Conservation (phyloP, 75 land plant species). For the Ceratopteris richardii region DNA sequence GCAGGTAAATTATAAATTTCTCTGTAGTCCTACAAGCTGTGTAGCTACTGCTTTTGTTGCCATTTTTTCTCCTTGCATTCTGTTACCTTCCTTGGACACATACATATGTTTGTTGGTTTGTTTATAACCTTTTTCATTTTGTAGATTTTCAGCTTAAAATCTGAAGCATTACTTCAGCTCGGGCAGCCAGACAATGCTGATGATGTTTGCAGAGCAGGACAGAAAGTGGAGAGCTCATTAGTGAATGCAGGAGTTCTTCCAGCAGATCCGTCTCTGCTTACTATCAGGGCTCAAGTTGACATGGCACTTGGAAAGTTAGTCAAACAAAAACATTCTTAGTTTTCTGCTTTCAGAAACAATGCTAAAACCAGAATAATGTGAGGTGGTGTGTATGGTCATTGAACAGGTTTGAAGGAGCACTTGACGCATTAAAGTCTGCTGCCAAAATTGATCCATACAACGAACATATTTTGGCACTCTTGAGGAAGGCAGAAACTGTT, state of each 20-base stretch:
- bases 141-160: slow-evolving; percentile 67
- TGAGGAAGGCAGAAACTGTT: slow-evolving; percentile 56
- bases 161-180: slow-evolving; percentile 74
- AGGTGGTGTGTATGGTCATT: no score
- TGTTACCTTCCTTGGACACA: no score
- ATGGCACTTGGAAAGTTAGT: slow-evolving; percentile 55
- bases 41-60: no score
- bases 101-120: no score
- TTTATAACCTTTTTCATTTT: slow-evolving; percentile 1
- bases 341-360: no score
- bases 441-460: slow-evolving; percentile 43
- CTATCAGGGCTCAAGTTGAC: slow-evolving; percentile 43
- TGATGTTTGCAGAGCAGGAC: slow-evolving; percentile 30
- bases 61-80: no score
- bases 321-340: no score
- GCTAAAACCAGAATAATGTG: no score
- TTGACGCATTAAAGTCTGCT: slow-evolving; percentile 55
- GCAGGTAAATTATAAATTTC: no score
- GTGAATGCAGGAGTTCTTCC: slow-evolving; percentile 12
- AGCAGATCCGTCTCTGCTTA: slow-evolving; percentile 20
- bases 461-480: slow-evolving; percentile 26
- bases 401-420: slow-evolving; percentile 89
- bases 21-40: no score
- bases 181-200: slow-evolving; percentile 66
- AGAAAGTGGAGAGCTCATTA: slow-evolving; percentile 28